Base-by-base conservation (phyloP, 345 rosid genomes). In the Corchorus capsularis region DNA sequence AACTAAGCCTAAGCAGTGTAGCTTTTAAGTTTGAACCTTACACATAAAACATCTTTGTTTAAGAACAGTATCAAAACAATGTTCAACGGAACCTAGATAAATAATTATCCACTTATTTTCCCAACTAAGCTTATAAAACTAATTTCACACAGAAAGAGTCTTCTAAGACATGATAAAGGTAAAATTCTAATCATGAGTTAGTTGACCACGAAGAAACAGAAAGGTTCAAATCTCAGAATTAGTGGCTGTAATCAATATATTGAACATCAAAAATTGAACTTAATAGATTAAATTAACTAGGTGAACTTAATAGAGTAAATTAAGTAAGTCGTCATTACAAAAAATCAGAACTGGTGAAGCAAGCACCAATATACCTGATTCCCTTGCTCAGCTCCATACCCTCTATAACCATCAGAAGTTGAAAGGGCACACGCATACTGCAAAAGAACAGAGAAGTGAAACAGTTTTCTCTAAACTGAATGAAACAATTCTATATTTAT, bases 311-410 rank as follows among this genome's bases (percentile, higher is more conserved):
- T 27, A 27, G 27, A 27, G 27, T 27, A 27, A 27, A 27, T 27
- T 12, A 54, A 53, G 47, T n/a, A 35, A 52, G 46, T 27, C 22
- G 50, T 39, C 62, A 67, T 50, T 19, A 41, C 6, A 32, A 60
- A 13, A 16, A 27, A 34, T 9, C 61, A 50, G 43, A 46, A 8
- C 53, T 56, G 49, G 4, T 4, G 63, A 43, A 75, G 60, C 52
- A 69, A 62, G 19, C 39, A 47, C 53, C 41, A 20, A 14, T 4
- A 4, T 75, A 88, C 92, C 92, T 79, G 80, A 80, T 85, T 82
- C 52, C 92, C 92, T 82, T 86, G 89, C 83, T 88, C 92, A 74
- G 85, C 87, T 79, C 89, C 89, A 69, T 88, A 88, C 2, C 90
- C 92, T 43, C 70, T 83, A 59, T 88, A 88, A 46, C 92, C 92